A percentile compares a stretch with the other conserved stretches of the same genome.
Conservation (phyloP, 1,284 basidiomycete genomes). For the Macrocystidia cucumis region DNA sequence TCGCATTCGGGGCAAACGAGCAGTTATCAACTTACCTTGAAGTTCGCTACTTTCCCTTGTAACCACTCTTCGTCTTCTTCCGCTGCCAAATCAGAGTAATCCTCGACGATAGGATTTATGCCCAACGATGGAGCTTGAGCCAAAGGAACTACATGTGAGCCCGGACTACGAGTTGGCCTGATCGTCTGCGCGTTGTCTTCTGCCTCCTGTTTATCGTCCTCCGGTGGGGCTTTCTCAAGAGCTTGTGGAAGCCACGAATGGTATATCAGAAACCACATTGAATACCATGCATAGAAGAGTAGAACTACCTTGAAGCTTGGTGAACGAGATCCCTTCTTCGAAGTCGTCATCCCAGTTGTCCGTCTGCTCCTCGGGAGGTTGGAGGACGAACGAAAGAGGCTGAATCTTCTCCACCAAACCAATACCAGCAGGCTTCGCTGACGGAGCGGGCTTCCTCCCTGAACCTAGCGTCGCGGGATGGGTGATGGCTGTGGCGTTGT, state of each 20-base stretch:
- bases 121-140: constrained; percentile 51
- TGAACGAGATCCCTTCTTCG: constrained; percentile 85
- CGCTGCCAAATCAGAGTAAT: constrained; percentile 80
- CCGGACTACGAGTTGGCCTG: constrained; percentile 63
- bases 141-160: constrained; percentile 40
- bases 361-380: constrained; percentile 73
- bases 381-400: constrained; percentile 47
- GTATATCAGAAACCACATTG: constrained; percentile 3
- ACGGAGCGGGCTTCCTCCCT: constrained; percentile 26
- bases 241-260: constrained; percentile 26
- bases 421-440: constrained; percentile 24
- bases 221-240: constrained; percentile 48
- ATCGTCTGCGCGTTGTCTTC: constrained; percentile 77
- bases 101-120: constrained; percentile 70
- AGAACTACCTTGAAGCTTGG: constrained; percentile 70
- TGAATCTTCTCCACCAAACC: constrained; percentile 52
- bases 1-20: no score
- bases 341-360: constrained; percentile 99
- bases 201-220: constrained; percentile 56
- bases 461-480: constrained; percentile 15
- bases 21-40: constrained; percentile 66
- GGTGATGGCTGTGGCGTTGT: constrained; percentile 20
- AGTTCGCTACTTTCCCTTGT: constrained; percentile 71
- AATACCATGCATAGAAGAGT: neutral
- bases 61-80: constrained; percentile 71